Conservation (phyloP, 257 asterid genomes). For the Verbascum thapsus region DNA sequence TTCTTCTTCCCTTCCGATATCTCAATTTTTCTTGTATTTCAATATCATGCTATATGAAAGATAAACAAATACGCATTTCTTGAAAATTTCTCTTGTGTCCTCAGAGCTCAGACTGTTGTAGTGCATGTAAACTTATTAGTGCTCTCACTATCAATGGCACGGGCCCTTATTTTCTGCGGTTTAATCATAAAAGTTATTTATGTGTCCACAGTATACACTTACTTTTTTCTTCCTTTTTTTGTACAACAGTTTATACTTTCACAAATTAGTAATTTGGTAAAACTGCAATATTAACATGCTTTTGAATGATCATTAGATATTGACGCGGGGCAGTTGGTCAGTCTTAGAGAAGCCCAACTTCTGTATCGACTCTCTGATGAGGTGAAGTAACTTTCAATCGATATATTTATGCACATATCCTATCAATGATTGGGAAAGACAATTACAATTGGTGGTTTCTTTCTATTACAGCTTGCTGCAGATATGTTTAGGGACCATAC, state of each 20-base stretch:
- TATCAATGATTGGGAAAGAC: not conserved
- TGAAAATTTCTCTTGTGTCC: too few relatives aligned
- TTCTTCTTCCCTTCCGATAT: not conserved
- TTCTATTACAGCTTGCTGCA: constrained; percentile 71
- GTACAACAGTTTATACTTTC: too few relatives aligned
- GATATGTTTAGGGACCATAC: constrained; percentile 90
- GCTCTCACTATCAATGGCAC: too few relatives aligned
- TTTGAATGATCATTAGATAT: constrained; percentile 47
- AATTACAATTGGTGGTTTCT: not conserved
- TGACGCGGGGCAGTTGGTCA: constrained; percentile 64
- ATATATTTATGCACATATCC: not conserved
- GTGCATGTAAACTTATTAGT: too few relatives aligned
- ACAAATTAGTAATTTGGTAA: not conserved
- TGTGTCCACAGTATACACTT: constrained; percentile 17
- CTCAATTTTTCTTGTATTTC: not conserved
- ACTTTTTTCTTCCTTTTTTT: too few relatives aligned
- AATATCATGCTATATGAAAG: not conserved
- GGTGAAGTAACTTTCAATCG: constrained; percentile 36
- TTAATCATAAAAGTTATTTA: too few relatives aligned
- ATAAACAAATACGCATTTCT: too few relatives aligned
- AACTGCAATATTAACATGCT: not conserved
- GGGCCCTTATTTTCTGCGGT: too few relatives aligned
- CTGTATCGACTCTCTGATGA: constrained; percentile 80
- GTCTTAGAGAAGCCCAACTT: constrained; percentile 89
- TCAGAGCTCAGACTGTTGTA: too few relatives aligned